Evolutionary conservation across 495 filamentous ascomycete genomes (phyloP).

Genomic region (Neurospora sp.): DNA sequence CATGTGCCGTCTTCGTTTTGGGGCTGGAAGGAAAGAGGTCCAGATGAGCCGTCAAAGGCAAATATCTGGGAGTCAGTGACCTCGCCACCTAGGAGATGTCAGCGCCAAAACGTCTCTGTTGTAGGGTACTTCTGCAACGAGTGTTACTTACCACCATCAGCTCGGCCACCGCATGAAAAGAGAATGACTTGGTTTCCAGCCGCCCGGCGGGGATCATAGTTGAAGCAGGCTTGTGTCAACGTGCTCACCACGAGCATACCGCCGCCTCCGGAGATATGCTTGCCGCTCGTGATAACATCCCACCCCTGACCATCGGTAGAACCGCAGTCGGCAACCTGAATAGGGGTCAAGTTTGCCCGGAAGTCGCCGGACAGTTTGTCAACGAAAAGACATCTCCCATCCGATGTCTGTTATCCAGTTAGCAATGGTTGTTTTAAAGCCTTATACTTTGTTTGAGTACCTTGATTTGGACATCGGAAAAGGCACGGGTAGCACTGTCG

Average conservation of each 20-base stretch:
- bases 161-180: conserved; percentile 48
- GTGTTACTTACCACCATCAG: conserved; percentile 32
- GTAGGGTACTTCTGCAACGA: background rate
- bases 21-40: conserved; percentile 33
- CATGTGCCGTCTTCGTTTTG: conserved; percentile 34
- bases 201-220: conserved; percentile 41
- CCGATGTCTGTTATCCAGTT: conserved; percentile 30
- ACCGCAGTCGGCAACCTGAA: conserved; percentile 39
- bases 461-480: conserved; percentile 38
- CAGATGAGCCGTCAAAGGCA: conserved; percentile 30
- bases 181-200: conserved; percentile 38
- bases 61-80: conserved; percentile 43
- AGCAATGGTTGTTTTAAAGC: background rate
- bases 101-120: background rate
- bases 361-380: conserved; percentile 47
- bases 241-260: conserved; percentile 43
- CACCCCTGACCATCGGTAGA: conserved; percentile 40
- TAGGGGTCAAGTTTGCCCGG: conserved; percentile 44
- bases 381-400: conserved; percentile 43
- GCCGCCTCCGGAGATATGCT: conserved; percentile 34
- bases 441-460: conserved; percentile 13
- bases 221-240: conserved; percentile 45
- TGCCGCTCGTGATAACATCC: conserved; percentile 44
- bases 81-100: conserved; percentile 24
- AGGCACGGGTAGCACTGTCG: conserved; percentile 36